Percentiles rank a stretch among this genome's conserved stretches.
Conservation (phyloP, 2,329 filamentous ascomycete genomes). For the Harringtonia aguacate region DNA sequence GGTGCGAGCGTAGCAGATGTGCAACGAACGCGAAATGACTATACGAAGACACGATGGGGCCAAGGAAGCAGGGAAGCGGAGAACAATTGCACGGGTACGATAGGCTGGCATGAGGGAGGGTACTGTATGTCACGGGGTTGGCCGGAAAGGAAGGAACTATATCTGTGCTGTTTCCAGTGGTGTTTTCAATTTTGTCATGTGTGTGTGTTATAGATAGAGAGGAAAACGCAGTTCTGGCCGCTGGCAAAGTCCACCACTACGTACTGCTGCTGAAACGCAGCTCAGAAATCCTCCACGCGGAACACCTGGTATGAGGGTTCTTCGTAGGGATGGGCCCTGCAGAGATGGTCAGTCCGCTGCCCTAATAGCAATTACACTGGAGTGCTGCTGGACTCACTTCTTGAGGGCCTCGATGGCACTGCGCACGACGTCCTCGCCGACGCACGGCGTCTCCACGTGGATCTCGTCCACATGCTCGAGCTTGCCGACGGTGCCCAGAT, state of each 20-base stretch:
- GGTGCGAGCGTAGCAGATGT: conserved; percentile 3
- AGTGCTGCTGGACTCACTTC: conserved; percentile 31
- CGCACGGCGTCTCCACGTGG: conserved; percentile 51
- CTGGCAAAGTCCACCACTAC: too few relatives aligned
- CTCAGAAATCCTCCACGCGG: conserved; percentile 38
- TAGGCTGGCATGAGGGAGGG: too few relatives aligned
- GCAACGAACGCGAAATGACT: background rate
- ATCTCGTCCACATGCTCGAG: conserved; percentile 51
- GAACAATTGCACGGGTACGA: too few relatives aligned
- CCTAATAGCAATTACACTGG: background rate
- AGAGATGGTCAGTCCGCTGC: too few relatives aligned
- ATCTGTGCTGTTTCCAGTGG: too few relatives aligned
- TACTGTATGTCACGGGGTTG: too few relatives aligned
- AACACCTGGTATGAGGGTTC: conserved; percentile 37
- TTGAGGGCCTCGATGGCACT: conserved; percentile 55
- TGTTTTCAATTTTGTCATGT: too few relatives aligned
- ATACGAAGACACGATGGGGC: background rate
- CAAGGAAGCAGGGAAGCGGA: background rate
- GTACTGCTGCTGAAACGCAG: too few relatives aligned
- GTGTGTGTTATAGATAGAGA: too few relatives aligned
- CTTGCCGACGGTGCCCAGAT: conserved; percentile 41
- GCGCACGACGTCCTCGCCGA: conserved; percentile 44
- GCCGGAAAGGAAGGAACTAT: too few relatives aligned
- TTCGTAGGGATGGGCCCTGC: conserved; percentile 40
- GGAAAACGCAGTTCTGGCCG: too few relatives aligned